Percentiles rank a stretch among this genome's conserved stretches.
phyloP scores from a whole-genome alignment of 805 yeast species.

The Kuraishia floccosa region DNA sequence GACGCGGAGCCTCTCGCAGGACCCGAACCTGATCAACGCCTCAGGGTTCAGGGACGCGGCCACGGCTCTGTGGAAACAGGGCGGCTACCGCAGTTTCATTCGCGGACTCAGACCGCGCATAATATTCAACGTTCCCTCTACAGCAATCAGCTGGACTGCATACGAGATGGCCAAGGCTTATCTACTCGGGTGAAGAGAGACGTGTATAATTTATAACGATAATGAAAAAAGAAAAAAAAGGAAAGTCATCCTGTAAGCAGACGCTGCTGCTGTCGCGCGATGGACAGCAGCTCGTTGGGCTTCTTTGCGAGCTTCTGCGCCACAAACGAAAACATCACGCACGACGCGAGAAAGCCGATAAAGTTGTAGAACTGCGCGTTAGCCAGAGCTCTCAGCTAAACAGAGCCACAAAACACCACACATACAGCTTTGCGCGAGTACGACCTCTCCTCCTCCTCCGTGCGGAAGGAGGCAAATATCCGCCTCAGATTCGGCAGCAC shows the following conservation, averaged over 20 bases:
- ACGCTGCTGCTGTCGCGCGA: too few species aligned
- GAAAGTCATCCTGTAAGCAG: too few species aligned
- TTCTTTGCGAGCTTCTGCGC: conserved; percentile 39
- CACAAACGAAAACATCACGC: conserved; percentile 70
- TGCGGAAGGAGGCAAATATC: conserved; percentile 71
- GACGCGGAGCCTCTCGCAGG: conserved; percentile 53
- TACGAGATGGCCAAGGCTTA: conserved; percentile 92
- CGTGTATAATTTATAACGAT: not conserved
- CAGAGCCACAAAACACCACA: conserved; percentile 2
- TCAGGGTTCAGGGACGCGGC: conserved; percentile 67
- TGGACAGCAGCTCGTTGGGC: not conserved
- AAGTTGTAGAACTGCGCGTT: conserved; percentile 46
- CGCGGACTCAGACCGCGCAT: conserved; percentile 88
- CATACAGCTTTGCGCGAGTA: conserved; percentile 63
- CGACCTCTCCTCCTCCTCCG: conserved; percentile 76
- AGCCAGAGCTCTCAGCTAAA: not conserved
- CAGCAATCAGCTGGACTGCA: conserved; percentile 96
- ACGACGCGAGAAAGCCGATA: conserved; percentile 70
- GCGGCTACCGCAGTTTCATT: conserved; percentile 58
- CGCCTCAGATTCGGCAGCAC: conserved; percentile 67
- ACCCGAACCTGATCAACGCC: conserved; percentile 37
- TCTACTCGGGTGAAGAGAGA: conserved; percentile 23
- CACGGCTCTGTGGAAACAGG: conserved; percentile 43
- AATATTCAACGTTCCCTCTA: conserved; percentile 86
- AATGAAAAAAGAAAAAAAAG: too few species aligned